phyloP scores from a whole-genome alignment of 2,329 filamentous ascomycete genomes.

The Cordyceps javanica region DNA sequence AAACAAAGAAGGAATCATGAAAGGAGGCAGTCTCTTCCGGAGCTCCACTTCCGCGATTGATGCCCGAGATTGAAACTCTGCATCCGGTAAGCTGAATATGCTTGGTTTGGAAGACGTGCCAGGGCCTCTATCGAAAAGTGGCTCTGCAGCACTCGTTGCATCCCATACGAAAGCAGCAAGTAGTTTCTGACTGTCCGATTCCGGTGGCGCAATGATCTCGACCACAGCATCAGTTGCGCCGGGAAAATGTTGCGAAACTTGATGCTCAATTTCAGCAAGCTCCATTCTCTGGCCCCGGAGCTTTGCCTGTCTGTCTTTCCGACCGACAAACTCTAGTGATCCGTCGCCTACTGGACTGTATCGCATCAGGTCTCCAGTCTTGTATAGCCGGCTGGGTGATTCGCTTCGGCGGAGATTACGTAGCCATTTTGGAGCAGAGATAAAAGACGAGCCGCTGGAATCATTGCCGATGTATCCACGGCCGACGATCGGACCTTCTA shows the following conservation, averaged over 20 bases:
- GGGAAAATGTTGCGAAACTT: conserved; percentile 19
- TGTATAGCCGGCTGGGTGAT: not conserved
- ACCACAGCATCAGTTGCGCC: conserved; percentile 27
- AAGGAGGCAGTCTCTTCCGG: not conserved
- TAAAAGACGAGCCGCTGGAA: not conserved
- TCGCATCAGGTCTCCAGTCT: conserved; percentile 5
- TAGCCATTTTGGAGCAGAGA: not conserved
- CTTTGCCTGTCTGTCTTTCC: conserved; percentile 13
- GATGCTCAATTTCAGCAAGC: conserved; percentile 18
- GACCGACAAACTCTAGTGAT: conserved; percentile 15
- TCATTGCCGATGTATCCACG: conserved; percentile 3
- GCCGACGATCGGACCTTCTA: conserved; percentile 9
- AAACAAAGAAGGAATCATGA: not conserved
- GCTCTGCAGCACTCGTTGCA: not conserved
- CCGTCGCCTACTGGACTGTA: conserved; percentile 16
- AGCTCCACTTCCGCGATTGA: not conserved
- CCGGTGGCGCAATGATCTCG: conserved; percentile 23
- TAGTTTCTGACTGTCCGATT: conserved; percentile 22
- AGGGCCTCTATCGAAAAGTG: too few species aligned
- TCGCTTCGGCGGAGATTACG: not conserved
- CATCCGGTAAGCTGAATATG: too few species aligned
- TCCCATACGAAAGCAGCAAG: conserved; percentile 24
- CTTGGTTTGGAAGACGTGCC: not conserved
- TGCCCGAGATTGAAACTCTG: too few species aligned
- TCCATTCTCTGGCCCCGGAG: conserved; percentile 19